Percentiles rank a stretch among this genome's conserved stretches.
Conservation (phyloP, 2,329 filamentous ascomycete genomes). For the Daldinia sp. region DNA sequence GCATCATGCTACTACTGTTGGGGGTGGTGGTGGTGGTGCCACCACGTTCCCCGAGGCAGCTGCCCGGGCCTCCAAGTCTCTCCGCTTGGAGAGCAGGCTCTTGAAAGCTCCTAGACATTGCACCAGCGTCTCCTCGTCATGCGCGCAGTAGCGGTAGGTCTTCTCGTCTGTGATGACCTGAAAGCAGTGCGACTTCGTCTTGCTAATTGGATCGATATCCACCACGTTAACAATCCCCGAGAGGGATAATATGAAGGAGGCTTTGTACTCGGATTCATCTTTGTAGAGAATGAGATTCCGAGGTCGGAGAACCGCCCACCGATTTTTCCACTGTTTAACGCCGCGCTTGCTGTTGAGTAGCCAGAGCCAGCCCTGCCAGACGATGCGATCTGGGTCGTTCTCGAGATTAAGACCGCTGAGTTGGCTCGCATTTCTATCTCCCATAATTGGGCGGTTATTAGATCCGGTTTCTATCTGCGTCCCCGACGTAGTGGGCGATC, state of each 20-base stretch:
- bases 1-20: slow-evolving; percentile 19
- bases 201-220: slow-evolving; percentile 88
- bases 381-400: slow-evolving; percentile 84
- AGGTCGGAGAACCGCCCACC: slow-evolving; percentile 91
- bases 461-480: slow-evolving; percentile 49
- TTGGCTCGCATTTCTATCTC: slow-evolving; percentile 71
- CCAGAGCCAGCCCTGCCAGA: slow-evolving; percentile 92
- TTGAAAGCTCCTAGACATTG: slow-evolving; percentile 92
- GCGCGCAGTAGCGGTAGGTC: slow-evolving; percentile 80
- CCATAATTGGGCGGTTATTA: slow-evolving; percentile 52
- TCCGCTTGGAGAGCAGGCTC: slow-evolving; percentile 79
- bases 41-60: slow-evolving; percentile 51
- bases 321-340: slow-evolving; percentile 91
- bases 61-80: slow-evolving; percentile 68
- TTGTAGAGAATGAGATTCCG: slow-evolving; percentile 92
- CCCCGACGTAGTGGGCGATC: slow-evolving; percentile 52
- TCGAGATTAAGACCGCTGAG: slow-evolving; percentile 68
- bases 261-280: slow-evolving; percentile 89
- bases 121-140: slow-evolving; percentile 83
- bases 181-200: slow-evolving; percentile 86
- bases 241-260: slow-evolving; percentile 83
- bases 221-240: slow-evolving; percentile 87
- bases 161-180: slow-evolving; percentile 96
- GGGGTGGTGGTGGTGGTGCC: neutral
- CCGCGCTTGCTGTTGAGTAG: slow-evolving; percentile 85